Evolutionary conservation across 345 rosid genomes (phyloP).

Genomic region (Xanthoceras sorbifolium): DNA sequence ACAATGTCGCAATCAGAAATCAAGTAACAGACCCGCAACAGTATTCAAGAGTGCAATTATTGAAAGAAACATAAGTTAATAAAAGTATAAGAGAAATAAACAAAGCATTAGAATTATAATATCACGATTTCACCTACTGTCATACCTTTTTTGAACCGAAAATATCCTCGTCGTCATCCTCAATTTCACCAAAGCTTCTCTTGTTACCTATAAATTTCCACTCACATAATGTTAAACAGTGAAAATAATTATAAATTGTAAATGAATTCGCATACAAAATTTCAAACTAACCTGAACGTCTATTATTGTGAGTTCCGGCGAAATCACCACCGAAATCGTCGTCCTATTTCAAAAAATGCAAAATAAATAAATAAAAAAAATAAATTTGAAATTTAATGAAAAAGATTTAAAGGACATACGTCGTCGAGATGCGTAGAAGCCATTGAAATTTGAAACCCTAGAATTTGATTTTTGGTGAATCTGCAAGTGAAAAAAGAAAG

Average conservation of each 20-base stretch:
- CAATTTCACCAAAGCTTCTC: constrained; percentile 83
- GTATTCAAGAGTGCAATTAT: neutral
- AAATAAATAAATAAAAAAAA: neutral
- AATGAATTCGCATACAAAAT: neutral
- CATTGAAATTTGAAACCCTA: constrained; percentile 40
- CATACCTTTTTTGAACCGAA: constrained; percentile 79
- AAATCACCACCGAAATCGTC: constrained; percentile 94
- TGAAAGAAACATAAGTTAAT: neutral
- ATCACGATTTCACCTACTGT: neutral
- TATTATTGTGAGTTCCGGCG: constrained; percentile 42
- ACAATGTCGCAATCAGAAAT: neutral
- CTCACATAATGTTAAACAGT: neutral
- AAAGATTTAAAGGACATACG: constrained; percentile 31
- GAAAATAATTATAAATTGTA: neutral
- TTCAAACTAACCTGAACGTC: constrained; percentile 54
- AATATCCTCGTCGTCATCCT: constrained; percentile 89
- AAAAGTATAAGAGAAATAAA: neutral
- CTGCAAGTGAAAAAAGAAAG: neutral
- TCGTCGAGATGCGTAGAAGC: constrained; percentile 61
- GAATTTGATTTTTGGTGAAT: constrained; percentile 16
- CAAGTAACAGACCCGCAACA: neutral
- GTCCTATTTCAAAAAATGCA: constrained; percentile 38
- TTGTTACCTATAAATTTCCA: constrained; percentile 45
- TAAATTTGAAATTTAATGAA: too few relatives aligned
- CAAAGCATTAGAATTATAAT: constrained; percentile 6